Base-by-base conservation (phyloP, 352 stramenopile species). In the Phytophthora meadii region DNA sequence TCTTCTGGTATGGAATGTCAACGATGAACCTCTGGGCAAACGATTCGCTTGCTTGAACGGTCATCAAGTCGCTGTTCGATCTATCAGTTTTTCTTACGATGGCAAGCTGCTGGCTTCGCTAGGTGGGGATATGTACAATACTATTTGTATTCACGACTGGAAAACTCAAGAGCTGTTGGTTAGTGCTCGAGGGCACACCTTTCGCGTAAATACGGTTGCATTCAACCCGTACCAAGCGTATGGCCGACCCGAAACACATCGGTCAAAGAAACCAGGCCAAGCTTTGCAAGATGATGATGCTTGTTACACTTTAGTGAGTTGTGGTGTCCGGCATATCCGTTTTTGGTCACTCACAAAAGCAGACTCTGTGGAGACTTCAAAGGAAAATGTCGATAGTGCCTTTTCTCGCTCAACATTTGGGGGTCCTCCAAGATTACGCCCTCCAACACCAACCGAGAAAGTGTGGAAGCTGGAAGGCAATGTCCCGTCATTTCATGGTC, bases 151-250 rank as follows among this genome's bases (percentile, higher is more conserved):
- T 37, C 81, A 92, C 67, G 80, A 90, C 61, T 92, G 84, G 84
- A 77, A 82, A 34, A 73, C 87, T 2, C 74, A 89, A 39, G 84
- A 65, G 15, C 50, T 89, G 14, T 61, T 92, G 4, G 66, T 78
- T 11, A 90, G 74, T 5, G 78, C 81, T 12, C 69, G 79, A 27
- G 84, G 84, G 3, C 84, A 90, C 57, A 92, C 79, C 34, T 87
- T 90, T 47, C 78, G 81, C 22, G 84, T 92, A 2, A 74, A 90
- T 28, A 74, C 71, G 6, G 51, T 92, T 17, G 81, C 76, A 14
- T 92, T 92, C 59, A 92, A 90, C 50, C 84, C 84, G 17, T 90
- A 79, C 37, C 81, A 92, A 60, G 84, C 80, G 15, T 90, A 84
- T 37, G 80, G 84, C 0, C 72, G 83, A 9, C 84, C 80, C 9